A percentile compares a stretch with the other conserved stretches of the same genome.
Conservation (phyloP, 2,329 filamentous ascomycete species). For the Neofusicoccum sp. region DNA sequence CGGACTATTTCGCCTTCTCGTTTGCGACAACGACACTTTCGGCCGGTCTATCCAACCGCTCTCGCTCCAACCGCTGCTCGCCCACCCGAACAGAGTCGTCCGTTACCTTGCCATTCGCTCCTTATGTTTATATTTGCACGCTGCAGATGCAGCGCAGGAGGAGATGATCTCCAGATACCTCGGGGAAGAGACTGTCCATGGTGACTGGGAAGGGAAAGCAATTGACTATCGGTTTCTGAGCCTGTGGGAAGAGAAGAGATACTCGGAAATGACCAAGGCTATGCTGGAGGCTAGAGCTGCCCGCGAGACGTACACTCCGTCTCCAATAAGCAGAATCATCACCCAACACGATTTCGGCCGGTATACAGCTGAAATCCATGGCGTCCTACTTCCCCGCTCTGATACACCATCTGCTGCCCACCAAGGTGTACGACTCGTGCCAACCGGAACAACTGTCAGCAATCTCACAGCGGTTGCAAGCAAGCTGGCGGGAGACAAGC, state of each 20-base stretch:
- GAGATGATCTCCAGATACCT: constrained; percentile 69
- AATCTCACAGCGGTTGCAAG: constrained; percentile 73
- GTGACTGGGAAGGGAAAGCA: constrained; percentile 71
- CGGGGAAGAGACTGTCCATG: constrained; percentile 64
- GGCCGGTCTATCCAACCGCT: constrained; percentile 65
- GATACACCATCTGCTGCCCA: background rate
- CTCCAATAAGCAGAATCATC: constrained; percentile 11
- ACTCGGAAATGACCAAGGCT: constrained; percentile 35
- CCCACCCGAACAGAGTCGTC: constrained; percentile 59
- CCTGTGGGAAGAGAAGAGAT: constrained; percentile 65
- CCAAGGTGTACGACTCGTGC: constrained; percentile 44
- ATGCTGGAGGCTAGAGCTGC: constrained; percentile 21
- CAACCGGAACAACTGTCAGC: constrained; percentile 69
- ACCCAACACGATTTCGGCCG: constrained; percentile 1
- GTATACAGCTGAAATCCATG: constrained; percentile 33
- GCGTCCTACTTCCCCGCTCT: constrained; percentile 42
- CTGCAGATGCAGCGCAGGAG: constrained; percentile 78
- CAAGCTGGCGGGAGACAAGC: constrained; percentile 67
- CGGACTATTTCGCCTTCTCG: constrained; percentile 76
- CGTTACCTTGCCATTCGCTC: constrained; percentile 82
- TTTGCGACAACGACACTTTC: constrained; percentile 72
- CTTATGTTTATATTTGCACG: constrained; percentile 76
- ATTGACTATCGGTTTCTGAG: constrained; percentile 79
- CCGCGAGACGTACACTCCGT: background rate
- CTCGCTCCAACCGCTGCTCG: constrained; percentile 70